phyloP scores from a whole-genome alignment of 148 eudicot genomes.

The Salicornia ramosissima region DNA sequence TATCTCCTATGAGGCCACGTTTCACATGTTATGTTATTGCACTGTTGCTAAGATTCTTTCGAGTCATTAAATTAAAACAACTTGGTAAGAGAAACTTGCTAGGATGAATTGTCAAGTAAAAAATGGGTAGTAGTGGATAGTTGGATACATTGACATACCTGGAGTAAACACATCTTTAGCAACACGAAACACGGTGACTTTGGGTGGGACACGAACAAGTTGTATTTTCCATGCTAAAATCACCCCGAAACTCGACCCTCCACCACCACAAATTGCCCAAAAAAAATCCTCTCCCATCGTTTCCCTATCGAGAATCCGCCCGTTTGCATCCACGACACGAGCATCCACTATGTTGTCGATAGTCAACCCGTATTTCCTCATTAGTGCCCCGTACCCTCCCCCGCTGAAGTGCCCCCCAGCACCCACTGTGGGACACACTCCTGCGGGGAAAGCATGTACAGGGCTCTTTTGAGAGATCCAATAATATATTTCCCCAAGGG shows the following conservation, averaged over 20 bases:
- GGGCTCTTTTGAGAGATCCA: slow-evolving; percentile 13
- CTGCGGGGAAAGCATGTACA: slow-evolving; percentile 25
- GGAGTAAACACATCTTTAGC: not conserved
- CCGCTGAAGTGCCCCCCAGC: slow-evolving; percentile 15
- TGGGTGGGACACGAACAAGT: slow-evolving; percentile 16
- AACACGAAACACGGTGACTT: slow-evolving; percentile 10
- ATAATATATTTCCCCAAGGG: slow-evolving; percentile 18
- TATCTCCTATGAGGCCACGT: no score
- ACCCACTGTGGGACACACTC: slow-evolving; percentile 10
- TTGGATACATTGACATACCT: not conserved
- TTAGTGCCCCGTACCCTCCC: slow-evolving; percentile 13
- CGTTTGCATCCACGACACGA: slow-evolving; percentile 11
- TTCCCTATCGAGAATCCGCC: slow-evolving; percentile 10
- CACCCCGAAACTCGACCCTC: slow-evolving; percentile 15
- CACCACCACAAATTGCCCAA: slow-evolving; percentile 21
- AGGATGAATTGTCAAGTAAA: no score
- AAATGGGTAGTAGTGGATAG: no score
- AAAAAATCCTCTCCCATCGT: slow-evolving; percentile 15
- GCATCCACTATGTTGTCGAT: slow-evolving; percentile 15
- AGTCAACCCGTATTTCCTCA: slow-evolving; percentile 13
- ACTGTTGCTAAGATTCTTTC: no score
- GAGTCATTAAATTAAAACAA: no score
- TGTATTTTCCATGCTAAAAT: slow-evolving; percentile 14
- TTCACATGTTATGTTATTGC: no score
- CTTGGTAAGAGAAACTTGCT: no score